Percentiles rank a stretch among this genome's conserved stretches.
phyloP scores from a whole-genome alignment of 768 basidiomycete genomes.

The Tricholoma saponaceum region DNA sequence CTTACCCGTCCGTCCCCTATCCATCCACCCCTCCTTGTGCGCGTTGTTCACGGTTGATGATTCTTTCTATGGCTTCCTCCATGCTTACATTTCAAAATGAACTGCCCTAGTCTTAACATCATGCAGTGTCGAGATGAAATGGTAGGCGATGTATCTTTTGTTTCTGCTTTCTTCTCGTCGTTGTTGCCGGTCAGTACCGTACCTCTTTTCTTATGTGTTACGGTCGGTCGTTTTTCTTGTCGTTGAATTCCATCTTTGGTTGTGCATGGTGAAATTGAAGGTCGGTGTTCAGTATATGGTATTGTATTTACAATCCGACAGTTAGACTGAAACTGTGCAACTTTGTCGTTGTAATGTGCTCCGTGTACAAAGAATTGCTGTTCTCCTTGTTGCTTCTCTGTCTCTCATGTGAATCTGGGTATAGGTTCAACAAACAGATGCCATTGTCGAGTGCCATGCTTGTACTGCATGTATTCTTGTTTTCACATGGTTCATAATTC shows the following conservation, averaged over 20 bases:
- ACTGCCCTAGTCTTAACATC: neutral
- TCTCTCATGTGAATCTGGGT: neutral
- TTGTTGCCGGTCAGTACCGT: constrained; percentile 1
- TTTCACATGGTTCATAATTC: neutral
- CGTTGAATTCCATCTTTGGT: neutral
- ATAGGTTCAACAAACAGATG: neutral
- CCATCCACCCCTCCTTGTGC: neutral
- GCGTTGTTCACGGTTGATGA: neutral
- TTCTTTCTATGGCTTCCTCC: neutral
- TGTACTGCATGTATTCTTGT: neutral
- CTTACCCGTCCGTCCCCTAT: neutral
- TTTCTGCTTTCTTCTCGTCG: neutral
- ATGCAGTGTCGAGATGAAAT: neutral
- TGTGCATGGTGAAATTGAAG: neutral
- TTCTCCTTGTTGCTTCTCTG: neutral
- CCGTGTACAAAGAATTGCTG: neutral
- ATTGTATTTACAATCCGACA: neutral
- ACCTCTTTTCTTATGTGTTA: neutral
- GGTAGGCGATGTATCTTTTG: neutral
- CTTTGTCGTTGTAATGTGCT: neutral
- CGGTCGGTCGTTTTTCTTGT: constrained; percentile 1
- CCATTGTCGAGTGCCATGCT: neutral
- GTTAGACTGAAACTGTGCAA: neutral
- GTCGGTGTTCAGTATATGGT: neutral
- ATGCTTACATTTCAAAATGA: constrained; percentile 1